phyloP scores from a whole-genome alignment of 805 yeast species.

The Wickerhamiella shivajii region DNA sequence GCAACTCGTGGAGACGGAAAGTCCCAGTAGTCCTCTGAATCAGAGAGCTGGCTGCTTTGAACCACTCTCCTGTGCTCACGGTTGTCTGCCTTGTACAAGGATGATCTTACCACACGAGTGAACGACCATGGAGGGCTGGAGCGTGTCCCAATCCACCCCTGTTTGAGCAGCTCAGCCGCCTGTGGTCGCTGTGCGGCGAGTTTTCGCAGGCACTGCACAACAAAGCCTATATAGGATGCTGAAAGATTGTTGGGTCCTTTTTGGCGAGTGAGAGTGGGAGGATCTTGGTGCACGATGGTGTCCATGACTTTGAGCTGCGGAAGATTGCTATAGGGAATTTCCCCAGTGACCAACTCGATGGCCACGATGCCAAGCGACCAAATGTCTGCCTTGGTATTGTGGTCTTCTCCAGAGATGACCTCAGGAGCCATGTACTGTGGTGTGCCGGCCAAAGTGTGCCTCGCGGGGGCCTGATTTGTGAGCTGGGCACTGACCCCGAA shows the following conservation, averaged over 20 bases:
- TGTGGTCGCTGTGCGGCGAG: conserved; percentile 52
- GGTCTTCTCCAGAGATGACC: conserved; percentile 56
- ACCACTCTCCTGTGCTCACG: not conserved
- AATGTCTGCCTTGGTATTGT: conserved; percentile 77
- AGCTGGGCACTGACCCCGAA: conserved; percentile 89
- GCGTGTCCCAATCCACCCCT: conserved; percentile 32
- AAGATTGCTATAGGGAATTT: conserved; percentile 60
- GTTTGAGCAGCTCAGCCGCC: conserved; percentile 41
- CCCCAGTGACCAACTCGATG: conserved; percentile 69
- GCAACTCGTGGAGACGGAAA: not conserved
- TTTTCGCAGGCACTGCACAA: conserved; percentile 48
- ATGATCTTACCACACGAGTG: not conserved
- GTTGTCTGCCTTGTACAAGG: not conserved
- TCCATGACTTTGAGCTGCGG: conserved; percentile 68
- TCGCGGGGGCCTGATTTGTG: conserved; percentile 34
- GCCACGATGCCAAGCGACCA: conserved; percentile 95
- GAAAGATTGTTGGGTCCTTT: conserved; percentile 14
- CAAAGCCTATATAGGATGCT: conserved; percentile 35
- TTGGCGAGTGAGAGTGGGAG: conserved; percentile 34
- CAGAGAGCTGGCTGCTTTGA: not conserved
- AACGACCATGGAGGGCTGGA: conserved; percentile 7
- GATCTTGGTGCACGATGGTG: conserved; percentile 46
- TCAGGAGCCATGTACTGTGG: conserved; percentile 99
- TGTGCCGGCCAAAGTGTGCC: conserved; percentile 81
- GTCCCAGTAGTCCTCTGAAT: not conserved